These are phyloP conservation scores for Fusarium pininemorale DNA, from an alignment of 2,329 filamentous ascomycete species.

Conservation along the genomic window DNA sequence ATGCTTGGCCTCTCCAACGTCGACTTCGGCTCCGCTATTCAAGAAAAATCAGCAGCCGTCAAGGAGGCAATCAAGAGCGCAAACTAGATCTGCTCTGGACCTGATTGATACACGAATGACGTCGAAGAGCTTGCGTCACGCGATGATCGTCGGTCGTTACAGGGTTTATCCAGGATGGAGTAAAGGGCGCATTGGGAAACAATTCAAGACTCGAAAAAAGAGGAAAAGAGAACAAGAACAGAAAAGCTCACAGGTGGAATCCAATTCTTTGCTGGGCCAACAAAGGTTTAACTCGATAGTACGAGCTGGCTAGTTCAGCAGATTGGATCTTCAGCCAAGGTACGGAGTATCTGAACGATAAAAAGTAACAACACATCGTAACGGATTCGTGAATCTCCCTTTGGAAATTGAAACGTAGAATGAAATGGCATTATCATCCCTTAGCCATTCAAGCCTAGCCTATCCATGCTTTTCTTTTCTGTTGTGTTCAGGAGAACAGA, in stretches of 20 bases:
- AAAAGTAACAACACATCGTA: background rate
- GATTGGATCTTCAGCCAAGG: background rate
- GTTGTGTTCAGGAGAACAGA: background rate
- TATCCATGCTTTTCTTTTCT: background rate
- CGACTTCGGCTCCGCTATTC: constrained; percentile 44
- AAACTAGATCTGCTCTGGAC: background rate
- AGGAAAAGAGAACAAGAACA: background rate
- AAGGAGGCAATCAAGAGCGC: constrained; percentile 25
- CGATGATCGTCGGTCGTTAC: background rate
- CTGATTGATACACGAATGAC: constrained; percentile 7
- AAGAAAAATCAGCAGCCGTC: constrained; percentile 41
- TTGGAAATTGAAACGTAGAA: background rate
- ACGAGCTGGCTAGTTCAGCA: background rate
- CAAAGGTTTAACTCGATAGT: background rate
- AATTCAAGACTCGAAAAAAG: background rate
- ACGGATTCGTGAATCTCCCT: background rate
- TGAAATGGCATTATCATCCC: background rate
- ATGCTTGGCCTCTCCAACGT: constrained; percentile 46
- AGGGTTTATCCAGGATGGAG: constrained; percentile 4
- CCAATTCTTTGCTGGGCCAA: background rate
- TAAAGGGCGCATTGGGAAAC: background rate
- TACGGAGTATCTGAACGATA: background rate
- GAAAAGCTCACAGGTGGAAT: background rate
- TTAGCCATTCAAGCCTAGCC: background rate
- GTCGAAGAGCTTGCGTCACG: constrained; percentile 17